Evolutionary conservation across 352 stramenopile species (phyloP), one percentile per base, ranked within the genome.

Genomic region (Phytophthora colocasiae): DNA sequence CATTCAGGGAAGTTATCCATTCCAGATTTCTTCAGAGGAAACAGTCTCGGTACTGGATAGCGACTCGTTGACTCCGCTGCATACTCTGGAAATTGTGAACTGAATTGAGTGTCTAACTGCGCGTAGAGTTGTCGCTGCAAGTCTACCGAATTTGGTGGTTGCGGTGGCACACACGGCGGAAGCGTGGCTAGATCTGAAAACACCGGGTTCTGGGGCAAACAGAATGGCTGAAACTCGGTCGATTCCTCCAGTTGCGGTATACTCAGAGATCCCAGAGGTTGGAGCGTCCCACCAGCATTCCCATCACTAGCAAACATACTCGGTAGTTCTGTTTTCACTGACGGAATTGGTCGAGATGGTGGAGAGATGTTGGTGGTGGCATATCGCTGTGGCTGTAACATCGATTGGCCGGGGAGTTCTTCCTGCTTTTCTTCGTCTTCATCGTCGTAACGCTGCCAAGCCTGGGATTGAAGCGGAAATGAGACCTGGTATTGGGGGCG

Each of bases 181-280:
- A 73, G 11, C 15, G 22, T 34, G 8, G 34, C 10, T 45, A n/a
- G 55, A 22, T 63, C 48, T 1, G 41, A 17, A 60, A 51, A 74
- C 9, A 17, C 32, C 3, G 11, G 3, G 32, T 52, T 65, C 27
- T 64, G 53, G 12, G 40, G 6, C 11, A 57, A 41, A 54, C 54
- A 71, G 47, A 76, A 67, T 5, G 69, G 40, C 50, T 67, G 67
- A 24, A 79, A 73, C 12, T 79, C 71, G 0, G 53, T 58, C 9
- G 52, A 39, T 46, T 79, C 71, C 19, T 79, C 66, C 15, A 79
- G 17, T 26, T 73, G 66, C 5, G 58, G 71, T 36, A 76, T 69
- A 17, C 41, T 22, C 27, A 69, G 55, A 11, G 58, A 63, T 22
- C 14, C 56, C 15, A 65, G 34, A 32, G 47, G 31, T 14, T 61